Evolutionary conservation across 139 green algal genomes (phyloP).

Genomic region (Marvania coccoides): DNA sequence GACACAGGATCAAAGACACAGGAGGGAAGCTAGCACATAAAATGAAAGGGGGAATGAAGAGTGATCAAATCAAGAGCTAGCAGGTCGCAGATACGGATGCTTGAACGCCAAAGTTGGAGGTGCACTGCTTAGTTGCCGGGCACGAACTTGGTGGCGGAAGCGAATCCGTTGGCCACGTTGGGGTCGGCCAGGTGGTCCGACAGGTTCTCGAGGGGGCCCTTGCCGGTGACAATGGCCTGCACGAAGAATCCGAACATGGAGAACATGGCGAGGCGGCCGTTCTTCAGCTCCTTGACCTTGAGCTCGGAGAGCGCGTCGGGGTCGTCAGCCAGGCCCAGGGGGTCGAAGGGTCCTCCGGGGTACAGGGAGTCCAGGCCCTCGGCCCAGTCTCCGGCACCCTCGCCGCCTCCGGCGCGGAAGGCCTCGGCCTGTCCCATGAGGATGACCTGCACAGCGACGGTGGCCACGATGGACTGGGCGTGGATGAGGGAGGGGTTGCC

Average conservation of each 20-base stretch:
- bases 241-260: constrained; percentile 87
- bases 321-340: constrained; percentile 75
- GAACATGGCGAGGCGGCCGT: constrained; percentile 92
- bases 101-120: background rate
- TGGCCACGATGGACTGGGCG: constrained; percentile 85
- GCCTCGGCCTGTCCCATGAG: constrained; percentile 64
- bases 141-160: constrained; percentile 64
- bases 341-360: constrained; percentile 82
- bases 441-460: constrained; percentile 73
- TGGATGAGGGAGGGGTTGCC: constrained; percentile 74
- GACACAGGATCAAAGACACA: background rate
- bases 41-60: background rate
- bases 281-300: constrained; percentile 94
- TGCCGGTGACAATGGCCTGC: constrained; percentile 71
- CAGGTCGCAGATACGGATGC: background rate
- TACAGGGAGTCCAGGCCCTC: constrained; percentile 59
- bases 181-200: constrained; percentile 51
- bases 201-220: constrained; percentile 43
- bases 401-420: constrained; percentile 61
- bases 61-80: background rate
- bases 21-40: background rate
- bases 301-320: constrained; percentile 77
- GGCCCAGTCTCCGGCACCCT: constrained; percentile 15
- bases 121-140: constrained; percentile 23
- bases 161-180: constrained; percentile 57